Conservation (phyloP, 345 rosid genomes). For the Camelina laxa region DNA sequence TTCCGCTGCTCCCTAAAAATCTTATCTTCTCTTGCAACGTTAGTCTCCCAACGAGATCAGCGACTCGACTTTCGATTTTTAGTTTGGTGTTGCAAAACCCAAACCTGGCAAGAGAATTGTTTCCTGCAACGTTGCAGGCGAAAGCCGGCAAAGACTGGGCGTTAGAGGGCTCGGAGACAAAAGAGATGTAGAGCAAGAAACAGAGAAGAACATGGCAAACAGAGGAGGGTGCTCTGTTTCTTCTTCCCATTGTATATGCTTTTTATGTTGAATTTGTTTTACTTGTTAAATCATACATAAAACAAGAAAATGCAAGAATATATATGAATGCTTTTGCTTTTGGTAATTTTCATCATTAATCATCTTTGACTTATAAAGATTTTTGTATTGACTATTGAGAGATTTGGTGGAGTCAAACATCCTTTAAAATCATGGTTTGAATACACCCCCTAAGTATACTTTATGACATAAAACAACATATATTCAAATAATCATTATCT, state of each 20-base stretch:
- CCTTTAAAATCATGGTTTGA: not conserved
- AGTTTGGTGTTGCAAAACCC: constrained; percentile 70
- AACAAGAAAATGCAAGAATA: too few relatives aligned
- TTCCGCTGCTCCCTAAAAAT: constrained; percentile 53
- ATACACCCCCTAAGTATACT: not conserved
- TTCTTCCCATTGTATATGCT: too few relatives aligned
- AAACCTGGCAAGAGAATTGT: constrained; percentile 47
- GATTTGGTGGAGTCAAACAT: not conserved
- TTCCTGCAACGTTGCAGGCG: constrained; percentile 62
- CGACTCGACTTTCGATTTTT: constrained; percentile 52
- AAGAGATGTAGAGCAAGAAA: constrained; percentile 17
- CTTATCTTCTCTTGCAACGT: constrained; percentile 70
- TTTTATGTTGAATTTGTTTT: too few relatives aligned
- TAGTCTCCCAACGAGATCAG: constrained; percentile 63
- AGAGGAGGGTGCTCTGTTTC: too few relatives aligned
- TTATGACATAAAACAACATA: not conserved
- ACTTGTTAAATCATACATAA: too few relatives aligned
- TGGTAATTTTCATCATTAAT: not conserved
- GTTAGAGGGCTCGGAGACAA: not conserved
- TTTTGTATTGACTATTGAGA: not conserved
- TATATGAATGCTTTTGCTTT: not conserved
- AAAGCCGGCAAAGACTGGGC: constrained; percentile 57
- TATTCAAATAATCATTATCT: too few relatives aligned
- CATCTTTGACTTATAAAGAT: not conserved
- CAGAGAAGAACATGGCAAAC: constrained; percentile 36